Evolutionary conservation across 2,329 filamentous ascomycete genomes (phyloP), one percentile per base, ranked within the genome.

Genomic region (Penicillium sp.): DNA sequence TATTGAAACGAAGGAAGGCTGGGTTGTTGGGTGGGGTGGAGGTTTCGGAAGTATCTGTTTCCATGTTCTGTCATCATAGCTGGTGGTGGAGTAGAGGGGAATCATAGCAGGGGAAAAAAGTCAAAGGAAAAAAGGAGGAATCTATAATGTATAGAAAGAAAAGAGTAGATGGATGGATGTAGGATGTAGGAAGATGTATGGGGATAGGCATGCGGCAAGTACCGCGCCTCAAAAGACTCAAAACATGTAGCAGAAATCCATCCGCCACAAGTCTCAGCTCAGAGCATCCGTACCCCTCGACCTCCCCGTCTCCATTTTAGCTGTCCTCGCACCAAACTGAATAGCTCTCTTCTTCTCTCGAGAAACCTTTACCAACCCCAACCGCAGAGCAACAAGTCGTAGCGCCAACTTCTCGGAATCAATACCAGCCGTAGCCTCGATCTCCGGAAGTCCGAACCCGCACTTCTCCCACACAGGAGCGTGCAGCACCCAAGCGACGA

Each of bases 281-380:
- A 79, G 63, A 7, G 84, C 66, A 47, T 86, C 83, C 4, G 89
- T 91, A 0, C 89, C 89, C 67, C 89, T 91, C 13, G 83, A 83
- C 67, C 80, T 85, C 38, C 80, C 76, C 47, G 69, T 76, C 70
- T 91, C 87, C 86, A 93, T 93, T 78, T 93, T 94, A 15, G 90
- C 90, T 4, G 90, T 93, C 64, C 89, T 81, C 3, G 90, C 86
- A 15, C 90, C 90, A 69, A 94, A 94, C 74, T 94, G 90, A 57
- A 93, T 92, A 19, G 93, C 93, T 69, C 93, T 83, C 77, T 99
- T 99, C 82, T 94, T 96, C 75, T 97, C 93, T n/a, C 78, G 78
- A 5, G 93, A 88, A 2, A 92, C 90, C 6, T 75, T 77, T 2
- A 73, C 73, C 84, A 97, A 87, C 3, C 88, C 89, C 37, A 97